These are phyloP conservation scores for Tillandsia fasciculata DNA, from an alignment of 176 grass and related monocot species.

Conservation along the genomic window DNA sequence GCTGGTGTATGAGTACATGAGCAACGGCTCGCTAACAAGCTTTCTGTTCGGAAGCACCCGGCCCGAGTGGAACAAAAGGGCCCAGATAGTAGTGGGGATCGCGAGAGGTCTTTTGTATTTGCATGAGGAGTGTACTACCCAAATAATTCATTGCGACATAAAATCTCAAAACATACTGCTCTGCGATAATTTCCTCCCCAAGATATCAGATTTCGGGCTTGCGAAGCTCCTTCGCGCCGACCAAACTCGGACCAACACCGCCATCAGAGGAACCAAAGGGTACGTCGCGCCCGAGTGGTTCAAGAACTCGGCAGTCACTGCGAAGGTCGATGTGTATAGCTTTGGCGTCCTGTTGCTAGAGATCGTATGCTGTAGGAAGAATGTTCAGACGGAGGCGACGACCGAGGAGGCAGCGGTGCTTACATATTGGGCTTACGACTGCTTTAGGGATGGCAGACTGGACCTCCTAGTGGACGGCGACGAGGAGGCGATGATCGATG, in stretches of 20 bases:
- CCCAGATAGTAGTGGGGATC: neutral
- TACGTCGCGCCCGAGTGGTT: constrained; percentile 20
- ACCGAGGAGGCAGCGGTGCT: constrained; percentile 6
- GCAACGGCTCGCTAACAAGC: neutral
- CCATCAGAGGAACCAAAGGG: constrained; percentile 12
- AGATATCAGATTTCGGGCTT: constrained; percentile 12
- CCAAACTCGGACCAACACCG: neutral
- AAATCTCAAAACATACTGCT: constrained; percentile 14
- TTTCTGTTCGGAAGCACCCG: constrained; percentile 7
- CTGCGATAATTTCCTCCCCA: neutral
- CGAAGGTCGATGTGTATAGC: constrained; percentile 14
- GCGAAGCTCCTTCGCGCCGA: constrained; percentile 4
- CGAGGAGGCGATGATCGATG: neutral
- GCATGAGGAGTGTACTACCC: constrained; percentile 6
- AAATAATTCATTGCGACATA: constrained; percentile 8
- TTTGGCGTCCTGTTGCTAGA: constrained; percentile 11
- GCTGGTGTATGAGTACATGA: constrained; percentile 25
- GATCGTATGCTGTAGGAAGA: constrained; percentile 8
- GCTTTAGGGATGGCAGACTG: neutral
- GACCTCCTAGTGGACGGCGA: neutral
- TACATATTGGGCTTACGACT: constrained; percentile 9
- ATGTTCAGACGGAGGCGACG: neutral
- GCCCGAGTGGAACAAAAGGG: constrained; percentile 4
- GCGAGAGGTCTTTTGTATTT: constrained; percentile 11
- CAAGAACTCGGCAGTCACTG: constrained; percentile 12